Evolutionary conservation across 2,329 filamentous ascomycete species (phyloP), one percentile per base, ranked within the genome.

Genomic region (Aureobasidium sp.): DNA sequence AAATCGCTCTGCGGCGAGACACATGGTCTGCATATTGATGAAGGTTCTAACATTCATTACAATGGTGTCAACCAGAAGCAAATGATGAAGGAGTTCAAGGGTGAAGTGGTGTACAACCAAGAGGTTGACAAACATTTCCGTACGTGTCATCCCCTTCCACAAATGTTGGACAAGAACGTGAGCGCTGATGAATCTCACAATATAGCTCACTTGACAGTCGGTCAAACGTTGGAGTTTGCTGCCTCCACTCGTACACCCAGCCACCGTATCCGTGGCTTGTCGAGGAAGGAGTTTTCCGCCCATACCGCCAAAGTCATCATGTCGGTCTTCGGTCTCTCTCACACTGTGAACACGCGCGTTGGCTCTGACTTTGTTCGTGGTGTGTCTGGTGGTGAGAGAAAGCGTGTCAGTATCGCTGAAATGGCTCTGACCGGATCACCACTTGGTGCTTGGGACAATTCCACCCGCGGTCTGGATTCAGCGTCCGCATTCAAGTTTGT

Each of bases 1-100:
- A 87, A 87, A 73, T 79, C 84, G 0, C 75, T 88, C 29, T 81
- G 77, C 17, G 84, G 84, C 42, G 82, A 88, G 69, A 75, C 84
- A 12, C 75, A 85, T 52, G 85, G 85, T 0, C 74, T 88, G 22
- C 72, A 78, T 12, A 67, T 86, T 2, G 82, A 81, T 27, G 69
- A 80, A 0, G 62, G 75, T 1, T 82, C 84, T 0, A 68, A 69
- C 0, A 78, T 89, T 25, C 81, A 86, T 68, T 89, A 88, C 71
- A 82, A 87, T 60, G 60, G 60, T 56, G 8, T 71, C 42, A 41
- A 64, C 62, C 75, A 62, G 70, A 73, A 67, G 64, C 71, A 74
- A 42, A 79, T 79, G 75, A 71, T 76, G 62, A 77, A 77, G 57
- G 74, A 78, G 58, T 79, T 79, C 72, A 75, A 76, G 62, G 77